Percentiles rank a stretch among this genome's conserved stretches.
Conservation (phyloP, 2,329 filamentous ascomycete species). For the Cladosporium sp. region DNA sequence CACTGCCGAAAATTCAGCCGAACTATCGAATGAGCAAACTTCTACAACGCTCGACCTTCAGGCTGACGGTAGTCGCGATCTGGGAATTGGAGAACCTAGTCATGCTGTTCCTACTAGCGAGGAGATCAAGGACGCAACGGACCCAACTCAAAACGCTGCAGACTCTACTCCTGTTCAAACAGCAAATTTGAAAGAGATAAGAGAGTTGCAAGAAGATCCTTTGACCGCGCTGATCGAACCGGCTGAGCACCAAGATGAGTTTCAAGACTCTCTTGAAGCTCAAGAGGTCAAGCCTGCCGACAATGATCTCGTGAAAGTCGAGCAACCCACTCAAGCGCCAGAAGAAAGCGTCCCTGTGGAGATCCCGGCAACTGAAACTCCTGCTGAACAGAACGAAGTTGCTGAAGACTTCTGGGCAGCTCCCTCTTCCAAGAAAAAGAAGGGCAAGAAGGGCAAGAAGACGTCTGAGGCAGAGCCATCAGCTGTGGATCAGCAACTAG, state of each 20-base stretch:
- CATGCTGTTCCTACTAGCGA: too few relatives aligned
- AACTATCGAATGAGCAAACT: too few relatives aligned
- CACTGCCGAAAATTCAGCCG: neutral
- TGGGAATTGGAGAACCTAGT: too few relatives aligned
- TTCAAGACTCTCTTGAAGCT: too few relatives aligned
- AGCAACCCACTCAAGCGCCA: neutral
- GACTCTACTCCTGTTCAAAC: neutral
- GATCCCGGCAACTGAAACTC: neutral
- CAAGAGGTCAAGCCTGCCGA: neutral
- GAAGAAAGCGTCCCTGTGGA: neutral
- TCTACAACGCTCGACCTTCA: too few relatives aligned
- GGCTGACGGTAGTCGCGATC: too few relatives aligned
- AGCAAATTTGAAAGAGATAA: too few relatives aligned
- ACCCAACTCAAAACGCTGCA: neutral
- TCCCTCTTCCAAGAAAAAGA: slow-evolving; percentile 16
- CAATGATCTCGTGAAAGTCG: neutral
- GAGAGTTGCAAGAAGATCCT: too few relatives aligned
- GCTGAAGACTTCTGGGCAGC: slow-evolving; percentile 9
- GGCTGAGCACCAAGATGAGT: too few relatives aligned
- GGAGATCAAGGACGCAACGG: neutral
- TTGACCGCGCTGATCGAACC: too few relatives aligned
- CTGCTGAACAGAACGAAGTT: neutral
- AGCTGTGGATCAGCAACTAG: neutral
- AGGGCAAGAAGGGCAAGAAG: slow-evolving; percentile 27
- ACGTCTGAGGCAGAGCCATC: slow-evolving; percentile 10